Conservation (phyloP, 768 basidiomycete genomes). For the Termitomyces sp. region DNA sequence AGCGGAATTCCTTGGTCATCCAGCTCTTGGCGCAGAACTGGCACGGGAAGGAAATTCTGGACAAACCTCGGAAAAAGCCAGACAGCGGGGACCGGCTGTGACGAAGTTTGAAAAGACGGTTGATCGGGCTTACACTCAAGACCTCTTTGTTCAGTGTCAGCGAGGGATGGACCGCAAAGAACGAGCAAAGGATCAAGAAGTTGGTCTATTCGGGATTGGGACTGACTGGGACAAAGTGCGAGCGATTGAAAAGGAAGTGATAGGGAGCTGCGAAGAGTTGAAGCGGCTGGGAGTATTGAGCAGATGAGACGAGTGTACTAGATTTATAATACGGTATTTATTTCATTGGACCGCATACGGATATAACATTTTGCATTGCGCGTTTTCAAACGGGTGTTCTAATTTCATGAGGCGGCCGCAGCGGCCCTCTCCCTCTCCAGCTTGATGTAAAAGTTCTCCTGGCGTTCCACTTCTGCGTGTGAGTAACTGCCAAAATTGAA, state of each 20-base stretch:
- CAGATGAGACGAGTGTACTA: slow-evolving; percentile 20
- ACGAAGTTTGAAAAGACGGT: slow-evolving; percentile 70
- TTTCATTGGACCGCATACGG: slow-evolving; percentile 11
- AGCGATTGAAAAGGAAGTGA: slow-evolving; percentile 61
- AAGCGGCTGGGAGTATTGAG: slow-evolving; percentile 52
- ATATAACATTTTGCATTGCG: slow-evolving; percentile 10
- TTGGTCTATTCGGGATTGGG: slow-evolving; percentile 88
- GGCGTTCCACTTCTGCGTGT: slow-evolving; percentile 57
- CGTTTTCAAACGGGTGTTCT: not conserved
- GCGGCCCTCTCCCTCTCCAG: slow-evolving; percentile 60
- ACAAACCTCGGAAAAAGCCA: slow-evolving; percentile 21
- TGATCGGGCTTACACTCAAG: slow-evolving; percentile 70
- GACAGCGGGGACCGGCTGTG: slow-evolving; percentile 36
- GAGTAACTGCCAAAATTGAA: not conserved
- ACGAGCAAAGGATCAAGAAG: slow-evolving; percentile 66
- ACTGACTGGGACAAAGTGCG: slow-evolving; percentile 90
- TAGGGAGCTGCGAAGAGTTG: slow-evolving; percentile 77
- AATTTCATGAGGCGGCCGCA: slow-evolving; percentile 15
- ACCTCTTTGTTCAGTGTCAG: slow-evolving; percentile 69
- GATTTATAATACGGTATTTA: slow-evolving; percentile 17
- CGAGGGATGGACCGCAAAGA: slow-evolving; percentile 61
- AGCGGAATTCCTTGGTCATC: slow-evolving; percentile 71
- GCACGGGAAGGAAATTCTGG: slow-evolving; percentile 40
- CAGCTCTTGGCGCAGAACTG: slow-evolving; percentile 67
- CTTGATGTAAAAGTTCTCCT: slow-evolving; percentile 84